Percentiles rank a stretch among this genome's conserved stretches.
Evolutionary conservation across 192 early-diverging fungal genomes (phyloP).

Genomic region (Powellomyces hirtus): DNA sequence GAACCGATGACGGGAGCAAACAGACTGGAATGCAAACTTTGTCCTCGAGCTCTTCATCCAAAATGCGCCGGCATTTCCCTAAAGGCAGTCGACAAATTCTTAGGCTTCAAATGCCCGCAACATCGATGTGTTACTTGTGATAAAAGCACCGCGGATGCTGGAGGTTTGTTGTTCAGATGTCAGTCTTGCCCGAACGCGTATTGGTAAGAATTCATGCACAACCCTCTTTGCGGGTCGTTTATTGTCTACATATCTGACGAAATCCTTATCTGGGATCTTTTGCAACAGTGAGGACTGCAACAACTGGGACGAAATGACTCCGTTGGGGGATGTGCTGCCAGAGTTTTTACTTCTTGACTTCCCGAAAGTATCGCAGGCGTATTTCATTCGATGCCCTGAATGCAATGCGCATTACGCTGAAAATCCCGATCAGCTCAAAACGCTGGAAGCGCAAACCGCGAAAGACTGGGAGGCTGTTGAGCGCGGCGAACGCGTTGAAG

Average conservation of each 20-base stretch:
- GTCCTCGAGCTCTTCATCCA: constrained; percentile 18
- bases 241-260: not conserved
- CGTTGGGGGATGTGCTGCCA: constrained; percentile 32
- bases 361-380: constrained; percentile 32
- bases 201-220: constrained; percentile 4
- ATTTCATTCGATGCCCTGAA: constrained; percentile 34
- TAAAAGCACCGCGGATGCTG: constrained; percentile 35
- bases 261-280: not conserved
- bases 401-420: constrained; percentile 14
- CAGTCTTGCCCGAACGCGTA: constrained; percentile 32
- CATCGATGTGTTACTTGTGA: constrained; percentile 32
- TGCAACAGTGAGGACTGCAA: constrained; percentile 36
- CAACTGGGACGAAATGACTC: constrained; percentile 27
- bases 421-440: constrained; percentile 2
- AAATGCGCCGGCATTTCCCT: not conserved
- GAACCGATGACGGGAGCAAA: too few species aligned
- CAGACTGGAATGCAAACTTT: constrained; percentile 5
- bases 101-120: constrained; percentile 29
- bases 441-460: not conserved
- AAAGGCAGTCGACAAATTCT: not conserved
- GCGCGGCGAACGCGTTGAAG: not conserved
- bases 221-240: not conserved
- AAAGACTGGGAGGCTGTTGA: constrained; percentile 8
- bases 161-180: constrained; percentile 46
- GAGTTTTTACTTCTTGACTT: constrained; percentile 31